These are phyloP conservation scores for Talaromyces proteolyticus DNA, from an alignment of 495 filamentous ascomycete genomes.

Conservation along the genomic window DNA sequence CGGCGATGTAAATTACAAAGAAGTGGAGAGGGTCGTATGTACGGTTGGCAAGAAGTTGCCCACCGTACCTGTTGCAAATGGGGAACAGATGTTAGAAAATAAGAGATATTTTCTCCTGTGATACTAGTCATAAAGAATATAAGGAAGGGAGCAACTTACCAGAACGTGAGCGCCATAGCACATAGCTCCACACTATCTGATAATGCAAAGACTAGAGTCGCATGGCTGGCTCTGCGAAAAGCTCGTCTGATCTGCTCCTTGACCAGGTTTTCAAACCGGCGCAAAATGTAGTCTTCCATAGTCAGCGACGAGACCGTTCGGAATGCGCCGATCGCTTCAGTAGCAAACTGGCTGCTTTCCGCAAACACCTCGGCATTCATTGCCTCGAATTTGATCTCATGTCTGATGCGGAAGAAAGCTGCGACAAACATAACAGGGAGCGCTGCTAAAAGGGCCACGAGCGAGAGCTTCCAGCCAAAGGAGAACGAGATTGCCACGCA, in stretches of 20 bases:
- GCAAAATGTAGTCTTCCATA: slow-evolving; percentile 42
- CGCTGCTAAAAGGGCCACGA: slow-evolving; percentile 49
- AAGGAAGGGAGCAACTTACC: too few species aligned
- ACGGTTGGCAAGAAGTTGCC: slow-evolving; percentile 41
- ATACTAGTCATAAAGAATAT: too few species aligned
- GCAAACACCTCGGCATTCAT: slow-evolving; percentile 52
- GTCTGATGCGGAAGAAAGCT: slow-evolving; percentile 48
- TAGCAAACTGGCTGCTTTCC: slow-evolving; percentile 47
- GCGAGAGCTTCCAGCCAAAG: slow-evolving; percentile 57
- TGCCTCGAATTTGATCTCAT: slow-evolving; percentile 46
- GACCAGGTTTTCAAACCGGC: slow-evolving; percentile 43
- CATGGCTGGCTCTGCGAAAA: slow-evolving; percentile 43
- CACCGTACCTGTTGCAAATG: too few species aligned
- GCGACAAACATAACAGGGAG: slow-evolving; percentile 49
- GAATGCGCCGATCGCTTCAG: slow-evolving; percentile 52
- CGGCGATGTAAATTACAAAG: slow-evolving; percentile 53
- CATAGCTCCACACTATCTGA: slow-evolving; percentile 41
- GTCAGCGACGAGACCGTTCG: slow-evolving; percentile 51
- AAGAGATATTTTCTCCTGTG: too few species aligned
- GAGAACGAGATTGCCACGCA: slow-evolving; percentile 50
- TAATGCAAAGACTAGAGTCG: slow-evolving; percentile 28
- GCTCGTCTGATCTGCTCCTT: slow-evolving; percentile 43
- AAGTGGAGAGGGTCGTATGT: slow-evolving; percentile 48
- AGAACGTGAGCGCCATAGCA: slow-evolving; percentile 52
- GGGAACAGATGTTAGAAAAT: too few species aligned